Evolutionary conservation across 768 basidiomycete species (phyloP).

Genomic region (Mycena polygramma): DNA sequence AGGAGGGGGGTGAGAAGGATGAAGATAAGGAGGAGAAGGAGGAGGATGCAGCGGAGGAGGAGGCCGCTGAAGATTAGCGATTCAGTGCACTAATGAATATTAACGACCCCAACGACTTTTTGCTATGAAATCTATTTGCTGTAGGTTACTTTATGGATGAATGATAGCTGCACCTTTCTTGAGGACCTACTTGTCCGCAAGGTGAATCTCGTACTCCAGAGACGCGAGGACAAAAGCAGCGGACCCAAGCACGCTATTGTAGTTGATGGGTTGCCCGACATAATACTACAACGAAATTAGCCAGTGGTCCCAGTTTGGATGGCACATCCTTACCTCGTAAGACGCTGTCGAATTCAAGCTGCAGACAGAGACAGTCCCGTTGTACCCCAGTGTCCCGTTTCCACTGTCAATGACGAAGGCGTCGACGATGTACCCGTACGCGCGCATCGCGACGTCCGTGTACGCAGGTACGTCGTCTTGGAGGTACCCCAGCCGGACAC

Average conservation of each 20-base stretch:
- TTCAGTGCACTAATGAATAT: neutral
- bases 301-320: neutral
- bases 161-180: too few relatives aligned
- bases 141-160: neutral
- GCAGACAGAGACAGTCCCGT: conserved; percentile 41
- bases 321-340: conserved; percentile 20
- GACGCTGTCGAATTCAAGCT: conserved; percentile 32
- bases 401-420: conserved; percentile 40
- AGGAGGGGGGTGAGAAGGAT: conserved; percentile 13
- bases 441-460: conserved; percentile 35
- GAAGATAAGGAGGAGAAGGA: conserved; percentile 18
- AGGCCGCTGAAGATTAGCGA: conserved; percentile 13
- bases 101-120: conserved; percentile 13
- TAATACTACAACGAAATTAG: conserved; percentile 36
- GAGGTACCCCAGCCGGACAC: conserved; percentile 41
- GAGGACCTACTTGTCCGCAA: neutral
- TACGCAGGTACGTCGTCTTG: conserved; percentile 21
- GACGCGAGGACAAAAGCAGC: conserved; percentile 41
- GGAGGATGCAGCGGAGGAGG: conserved; percentile 31
- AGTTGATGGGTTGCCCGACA: conserved; percentile 34
- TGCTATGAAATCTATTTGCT: conserved; percentile 1
- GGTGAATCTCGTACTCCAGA: conserved; percentile 36
- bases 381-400: conserved; percentile 42
- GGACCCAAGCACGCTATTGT: conserved; percentile 40
- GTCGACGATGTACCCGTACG: conserved; percentile 40